Percentiles rank a stretch among this genome's conserved stretches.
Evolutionary conservation across 257 asterid species (phyloP).

Genomic region (Plectranthus barbatus): DNA sequence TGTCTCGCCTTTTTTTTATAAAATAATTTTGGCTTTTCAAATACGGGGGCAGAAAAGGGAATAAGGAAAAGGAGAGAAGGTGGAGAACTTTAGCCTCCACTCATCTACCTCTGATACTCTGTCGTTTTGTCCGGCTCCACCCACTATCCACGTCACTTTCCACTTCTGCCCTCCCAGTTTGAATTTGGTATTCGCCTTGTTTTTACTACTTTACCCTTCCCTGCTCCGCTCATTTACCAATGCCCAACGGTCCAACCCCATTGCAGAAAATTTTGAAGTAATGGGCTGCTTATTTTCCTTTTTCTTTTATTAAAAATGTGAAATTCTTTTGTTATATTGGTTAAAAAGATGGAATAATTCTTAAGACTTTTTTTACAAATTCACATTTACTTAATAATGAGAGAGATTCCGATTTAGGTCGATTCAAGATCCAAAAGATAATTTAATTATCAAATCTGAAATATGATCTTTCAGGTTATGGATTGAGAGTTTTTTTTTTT

Average conservation of each 20-base stretch:
- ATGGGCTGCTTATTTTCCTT: no score
- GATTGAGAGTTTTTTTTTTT: no score
- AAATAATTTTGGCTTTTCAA: constrained; percentile 5
- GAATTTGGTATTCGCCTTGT: neutral
- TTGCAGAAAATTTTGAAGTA: neutral
- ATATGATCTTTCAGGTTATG: no score
- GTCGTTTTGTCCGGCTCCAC: constrained; percentile 9
- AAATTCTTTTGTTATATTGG: no score
- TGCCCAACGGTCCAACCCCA: constrained; percentile 10
- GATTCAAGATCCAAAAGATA: no score
- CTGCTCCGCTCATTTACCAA: neutral
- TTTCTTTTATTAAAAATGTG: no score
- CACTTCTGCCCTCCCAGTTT: constrained; percentile 19
- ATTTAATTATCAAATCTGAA: no score
- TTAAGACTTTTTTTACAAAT: no score
- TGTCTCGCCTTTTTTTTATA: neutral
- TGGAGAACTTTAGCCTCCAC: constrained; percentile 21
- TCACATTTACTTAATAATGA: no score
- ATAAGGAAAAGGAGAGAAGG: constrained; percentile 10
- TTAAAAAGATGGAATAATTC: no score
- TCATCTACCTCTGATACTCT: constrained; percentile 10
- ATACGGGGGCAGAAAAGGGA: constrained; percentile 28
- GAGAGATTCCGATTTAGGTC: no score
- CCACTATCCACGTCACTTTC: no score
- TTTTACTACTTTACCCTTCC: constrained; percentile 21